Evolutionary conservation across 1,139 yeast genomes (phyloP), one percentile per base, ranked within the genome.

Genomic region (Kurtzmaniella quercitrusa): DNA sequence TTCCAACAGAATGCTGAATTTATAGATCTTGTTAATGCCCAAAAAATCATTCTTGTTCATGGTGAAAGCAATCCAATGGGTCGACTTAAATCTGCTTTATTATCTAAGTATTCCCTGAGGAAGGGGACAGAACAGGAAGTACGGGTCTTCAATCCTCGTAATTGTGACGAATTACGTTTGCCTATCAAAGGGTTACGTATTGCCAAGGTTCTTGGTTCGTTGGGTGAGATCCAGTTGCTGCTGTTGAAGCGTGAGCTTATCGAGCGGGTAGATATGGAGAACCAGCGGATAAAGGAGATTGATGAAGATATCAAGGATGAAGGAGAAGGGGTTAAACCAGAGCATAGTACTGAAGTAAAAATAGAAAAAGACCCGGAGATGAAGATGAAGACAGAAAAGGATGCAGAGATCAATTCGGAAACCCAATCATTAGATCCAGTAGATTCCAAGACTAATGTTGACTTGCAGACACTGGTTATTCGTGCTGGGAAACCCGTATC

Each of bases 21-120:
- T 56, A 93, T 93, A 45, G 97, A 91, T 55, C 72, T 82, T 48
- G 89, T 93, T 5, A 85, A 85, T 47, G 96, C 99, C 0, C 78
- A 79, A 50, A 82, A 85, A 46, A 84, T 85, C 44, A 89, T 93
- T 48, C 73, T 93, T 47, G 99, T 93, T 1, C 99, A 93, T 61
- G 99, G 99, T n/a, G 99, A 93, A 59, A 82, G 95, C 2, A 90
- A 88, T 53, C 97, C 96, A 25, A 93, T 93, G 98, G 98, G 98
- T 46, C 81, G 98, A 59, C 70, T 93, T 44, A 93, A 93, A 61
- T 87, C 96, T 21, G 98, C 98, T 0, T 70, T 93, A 39, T 69
- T 90, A 54, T 88, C 96, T 47, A 90, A 90, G 61, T 94, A 91
- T 57, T 76, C 91, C 7, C 77, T 81, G 40, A 73, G 88, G 43